phyloP scores from a whole-genome alignment of 768 basidiomycete genomes.

The Hericium rajendrae region DNA sequence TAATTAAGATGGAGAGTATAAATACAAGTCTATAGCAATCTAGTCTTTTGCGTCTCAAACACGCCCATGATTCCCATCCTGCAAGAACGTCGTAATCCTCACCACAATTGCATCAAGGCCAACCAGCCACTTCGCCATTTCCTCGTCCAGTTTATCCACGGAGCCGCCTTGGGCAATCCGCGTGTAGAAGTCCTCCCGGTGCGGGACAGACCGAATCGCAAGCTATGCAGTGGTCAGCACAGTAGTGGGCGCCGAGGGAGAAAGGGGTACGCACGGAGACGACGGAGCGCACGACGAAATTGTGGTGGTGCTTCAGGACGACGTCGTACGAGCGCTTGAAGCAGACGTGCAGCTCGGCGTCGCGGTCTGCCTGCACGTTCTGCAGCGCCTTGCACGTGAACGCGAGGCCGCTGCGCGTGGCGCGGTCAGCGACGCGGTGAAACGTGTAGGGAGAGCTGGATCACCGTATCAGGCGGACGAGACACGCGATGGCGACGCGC shows the following conservation, averaged over 20 bases:
- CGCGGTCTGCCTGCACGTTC: conserved; percentile 47
- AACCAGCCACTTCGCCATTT: conserved; percentile 49
- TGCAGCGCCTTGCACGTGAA: conserved; percentile 63
- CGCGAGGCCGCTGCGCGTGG: conserved; percentile 52
- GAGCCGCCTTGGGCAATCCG: conserved; percentile 53
- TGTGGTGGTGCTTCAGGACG: conserved; percentile 56
- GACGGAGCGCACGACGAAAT: conserved; percentile 55
- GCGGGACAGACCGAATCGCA: conserved; percentile 44
- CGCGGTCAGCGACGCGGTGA: not conserved
- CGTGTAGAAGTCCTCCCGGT: conserved; percentile 51
- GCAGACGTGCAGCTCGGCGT: conserved; percentile 50
- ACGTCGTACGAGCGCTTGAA: conserved; percentile 66
- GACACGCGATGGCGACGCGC: conserved; percentile 47
- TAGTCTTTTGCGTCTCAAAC: conserved; percentile 24
- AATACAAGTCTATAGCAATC: too few relatives aligned
- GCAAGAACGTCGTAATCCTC: conserved; percentile 43
- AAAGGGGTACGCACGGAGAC: conserved; percentile 45
- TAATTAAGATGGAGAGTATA: too few relatives aligned
- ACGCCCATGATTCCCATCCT: conserved; percentile 45
- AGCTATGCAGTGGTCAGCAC: conserved; percentile 17
- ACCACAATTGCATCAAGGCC: conserved; percentile 45
- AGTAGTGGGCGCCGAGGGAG: not conserved
- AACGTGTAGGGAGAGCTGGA: conserved; percentile 10
- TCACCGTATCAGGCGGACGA: conserved; percentile 60
- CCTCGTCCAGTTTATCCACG: conserved; percentile 40